Evolutionary conservation across 1,284 basidiomycete species (phyloP).

Genomic region (Phylloboletellus chloephorus): DNA sequence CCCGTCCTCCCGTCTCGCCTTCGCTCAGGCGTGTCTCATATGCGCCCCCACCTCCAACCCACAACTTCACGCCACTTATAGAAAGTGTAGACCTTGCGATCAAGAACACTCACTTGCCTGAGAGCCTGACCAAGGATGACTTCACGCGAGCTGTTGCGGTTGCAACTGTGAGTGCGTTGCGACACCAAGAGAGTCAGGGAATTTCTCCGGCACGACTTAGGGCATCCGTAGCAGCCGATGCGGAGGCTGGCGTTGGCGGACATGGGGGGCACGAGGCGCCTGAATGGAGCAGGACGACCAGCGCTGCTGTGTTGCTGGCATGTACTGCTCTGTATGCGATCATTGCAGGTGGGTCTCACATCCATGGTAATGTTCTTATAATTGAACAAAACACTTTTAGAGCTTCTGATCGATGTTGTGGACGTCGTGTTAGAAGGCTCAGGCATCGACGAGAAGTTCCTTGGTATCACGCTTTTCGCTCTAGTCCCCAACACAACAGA

Average conservation of each 20-base stretch:
- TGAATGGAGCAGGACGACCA: conserved; percentile 85
- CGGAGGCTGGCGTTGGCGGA: conserved; percentile 46
- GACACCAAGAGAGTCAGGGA: conserved; percentile 62
- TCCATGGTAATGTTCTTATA: neutral
- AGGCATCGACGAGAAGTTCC: conserved; percentile 95
- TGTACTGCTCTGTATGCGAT: conserved; percentile 94
- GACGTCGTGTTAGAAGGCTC: conserved; percentile 93
- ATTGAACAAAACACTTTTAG: conserved; percentile 40
- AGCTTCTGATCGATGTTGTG: conserved; percentile 92
- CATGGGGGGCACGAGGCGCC: conserved; percentile 93
- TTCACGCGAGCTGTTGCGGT: conserved; percentile 88
- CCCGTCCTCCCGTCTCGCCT: conserved; percentile 29
- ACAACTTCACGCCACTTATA: conserved; percentile 61
- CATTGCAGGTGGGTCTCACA: conserved; percentile 74
- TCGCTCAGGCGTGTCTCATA: conserved; percentile 52
- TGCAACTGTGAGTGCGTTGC: conserved; percentile 80
- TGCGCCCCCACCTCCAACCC: conserved; percentile 38
- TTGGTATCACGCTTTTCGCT: conserved; percentile 95
- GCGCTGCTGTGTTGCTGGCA: conserved; percentile 79
- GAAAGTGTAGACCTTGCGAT: conserved; percentile 75
- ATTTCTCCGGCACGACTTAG: conserved; percentile 44
- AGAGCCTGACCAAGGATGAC: conserved; percentile 75
- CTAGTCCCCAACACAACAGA: conserved; percentile 98
- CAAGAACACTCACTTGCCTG: conserved; percentile 58
- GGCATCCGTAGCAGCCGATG: conserved; percentile 27